Evolutionary conservation across 495 filamentous ascomycete genomes (phyloP), one percentile per base, ranked within the genome.

Genomic region (Hypoxylon fuscum): DNA sequence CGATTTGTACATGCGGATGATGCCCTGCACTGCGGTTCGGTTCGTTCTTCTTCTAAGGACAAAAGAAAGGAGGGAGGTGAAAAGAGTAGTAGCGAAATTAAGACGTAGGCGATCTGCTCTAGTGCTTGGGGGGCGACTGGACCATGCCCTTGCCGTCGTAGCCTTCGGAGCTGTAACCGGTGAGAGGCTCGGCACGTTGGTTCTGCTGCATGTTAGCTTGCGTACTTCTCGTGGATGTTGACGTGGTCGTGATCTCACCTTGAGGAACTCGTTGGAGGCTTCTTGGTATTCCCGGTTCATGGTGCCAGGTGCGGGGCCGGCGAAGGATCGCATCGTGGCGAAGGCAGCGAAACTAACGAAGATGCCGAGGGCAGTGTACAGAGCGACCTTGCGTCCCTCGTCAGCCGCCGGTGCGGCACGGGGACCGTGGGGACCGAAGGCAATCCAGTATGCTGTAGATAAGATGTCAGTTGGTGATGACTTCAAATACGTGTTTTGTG

Each of bases 211-310:
- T 45, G 50, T 74, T 47, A 76, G 72, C 31, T 46, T 4, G 40
- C 7, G 1, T 31, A n/a, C 1, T 21, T 17, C 3, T 10, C 25
- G 23, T 22, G 1, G n/a, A 35, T 23, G 12, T 7, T 37, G 20
- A 23, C n/a, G 21, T 5, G 7, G 14, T 0, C 35, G 43, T 5
- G 8, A 25, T 64, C 75, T 64, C 66, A 96, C 94, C 85, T 85
- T 90, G 71, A 97, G 82, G 76, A 89, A 96, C 80, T 96, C 95
- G 77, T 98, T 94, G 58, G 86, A 83, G 53, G 87, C 88, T 82
- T 96, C 92, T 81, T 98, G 90, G 80, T 85, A 98, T 79, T 98
- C 95, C 83, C 90, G 90, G 77, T 79, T 93, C 91, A 98, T 94
- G 66, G 95, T 97, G 76, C 77, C 80, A 48, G 95, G 95, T 45